Base-by-base conservation (phyloP, 805 yeast genomes). In the Clavispora asparagi region DNA sequence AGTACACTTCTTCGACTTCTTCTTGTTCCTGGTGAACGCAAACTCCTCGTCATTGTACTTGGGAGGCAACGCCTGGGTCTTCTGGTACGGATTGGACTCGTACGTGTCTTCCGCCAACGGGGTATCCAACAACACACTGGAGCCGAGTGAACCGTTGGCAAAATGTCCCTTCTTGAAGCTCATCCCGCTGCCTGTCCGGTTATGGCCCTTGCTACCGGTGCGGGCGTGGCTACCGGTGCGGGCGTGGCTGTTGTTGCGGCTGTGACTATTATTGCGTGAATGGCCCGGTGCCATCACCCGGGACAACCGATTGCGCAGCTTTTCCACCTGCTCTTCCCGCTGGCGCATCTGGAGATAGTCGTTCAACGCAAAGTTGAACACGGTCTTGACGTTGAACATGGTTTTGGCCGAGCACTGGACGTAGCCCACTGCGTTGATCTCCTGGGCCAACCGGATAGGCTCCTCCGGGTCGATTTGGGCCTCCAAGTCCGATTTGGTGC, bases 361-460 rank as follows among this genome's bases (percentile, higher is more conserved):
- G 47, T 66, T 58, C 47, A 78, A 63, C 9, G 88, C 88, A 41
- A 73, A 68, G 56, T 84, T 76, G 62, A 91, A 90, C 1, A 89
- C 83, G 30, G 79, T 77, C 41, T 71, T 69, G 9, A 91, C 79
- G 46, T 88, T 87, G 47, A 76, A 73, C 72, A 81, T 80, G 16
- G 76, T 70, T 54, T 81, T 83, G 6, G 96, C 88, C 7, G 95
- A 86, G 60, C 96, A 88, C 62, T 85, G 86, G 43, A 87, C 64
- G 60, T 87, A 92, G 5, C 80, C 82, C 29, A 78, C 69, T 0
- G 95, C 92, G 32, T 85, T 85, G 45, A 84, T 74, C 33, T 76
- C 76, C 16, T 70, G 65, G 1, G 90, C 87, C 16, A 81, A 56
- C 41, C 70, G 71, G 17, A 74, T 70, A 4, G 83, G 84, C 35